These are phyloP conservation scores for Agrostemma githago DNA, from an alignment of 148 eudicot species.

Conservation along the genomic window DNA sequence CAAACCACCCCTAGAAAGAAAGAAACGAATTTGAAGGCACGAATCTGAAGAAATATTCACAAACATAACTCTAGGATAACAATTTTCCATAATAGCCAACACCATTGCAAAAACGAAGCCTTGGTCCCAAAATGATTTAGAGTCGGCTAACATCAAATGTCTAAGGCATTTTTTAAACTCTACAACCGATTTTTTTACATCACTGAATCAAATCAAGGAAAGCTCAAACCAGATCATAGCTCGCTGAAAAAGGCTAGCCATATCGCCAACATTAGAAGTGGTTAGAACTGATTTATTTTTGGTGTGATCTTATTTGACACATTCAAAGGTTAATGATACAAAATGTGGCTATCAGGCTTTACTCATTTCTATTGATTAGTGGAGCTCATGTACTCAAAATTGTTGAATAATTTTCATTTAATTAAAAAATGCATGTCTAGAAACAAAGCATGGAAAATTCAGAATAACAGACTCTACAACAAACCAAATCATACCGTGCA, in stretches of 20 bases:
- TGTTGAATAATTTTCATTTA: too few species aligned
- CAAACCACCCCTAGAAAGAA: background rate
- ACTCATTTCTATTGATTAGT: background rate
- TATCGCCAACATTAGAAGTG: too few species aligned
- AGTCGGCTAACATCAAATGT: background rate
- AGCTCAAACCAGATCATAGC: too few species aligned
- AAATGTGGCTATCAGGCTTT: background rate
- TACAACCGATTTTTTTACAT: too few species aligned
- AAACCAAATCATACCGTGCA: slow-evolving; percentile 40
- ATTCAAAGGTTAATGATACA: background rate
- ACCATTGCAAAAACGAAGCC: background rate
- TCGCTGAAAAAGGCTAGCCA: too few species aligned
- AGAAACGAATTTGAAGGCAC: too few species aligned
- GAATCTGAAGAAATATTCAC: too few species aligned
- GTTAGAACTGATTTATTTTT: too few species aligned
- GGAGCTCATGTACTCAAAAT: background rate
- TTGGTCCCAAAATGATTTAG: background rate
- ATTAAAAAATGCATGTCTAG: background rate
- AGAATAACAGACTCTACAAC: background rate
- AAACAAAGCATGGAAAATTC: background rate
- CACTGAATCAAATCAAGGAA: too few species aligned
- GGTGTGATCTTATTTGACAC: too few species aligned
- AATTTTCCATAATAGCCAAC: background rate
- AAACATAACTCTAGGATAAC: background rate
- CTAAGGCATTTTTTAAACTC: background rate